Evolutionary conservation across 2,329 filamentous ascomycete species (phyloP), one percentile per base, ranked within the genome.

Genomic region (Magnaporthiopsis incrustans): DNA sequence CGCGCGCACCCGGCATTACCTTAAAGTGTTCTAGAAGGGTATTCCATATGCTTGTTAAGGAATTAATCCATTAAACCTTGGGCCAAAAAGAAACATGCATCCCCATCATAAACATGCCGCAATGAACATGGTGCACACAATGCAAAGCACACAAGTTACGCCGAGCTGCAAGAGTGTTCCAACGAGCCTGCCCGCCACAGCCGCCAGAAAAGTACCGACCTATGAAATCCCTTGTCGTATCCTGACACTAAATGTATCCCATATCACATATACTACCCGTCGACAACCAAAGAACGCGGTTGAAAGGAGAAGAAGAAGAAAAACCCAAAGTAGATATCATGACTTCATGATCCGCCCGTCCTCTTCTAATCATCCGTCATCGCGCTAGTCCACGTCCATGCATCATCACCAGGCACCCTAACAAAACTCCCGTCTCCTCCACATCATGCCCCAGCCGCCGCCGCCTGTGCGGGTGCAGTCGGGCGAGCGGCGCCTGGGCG

Each of bases 401-500:
- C 30, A 30, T 26, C 33, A 38, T 12, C 25, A 18, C 15, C 4
- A 26, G 30, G 27, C 35, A 44, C 33, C 8, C 32, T 30, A 30
- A 27, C 25, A 61, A 15, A 50, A 26, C 15, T 26, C 44, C 26
- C 27, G 3, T 33, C 14, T 58, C 57, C 25, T 44, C 38, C 38
- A 44, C 25, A 57, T 57, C 33, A 57, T 26, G 50, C 38, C 64
- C 60, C 26, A 27, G 35, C 14, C 35, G 26, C 38, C 27, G 57
- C 26, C 57, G 64, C 35, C 66, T 65, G 53, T 66, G 65, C 64
- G 69, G 68, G 66, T 70, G 69, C 68, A 73, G 75, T 59, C 44
- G 59, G 38, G 30, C 25, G 25, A n/a, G 27, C 35, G 18, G 33
- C 18, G 4, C 72, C 73, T 63, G 69, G 72, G 69, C 79, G 74